Evolutionary conservation across 1,284 basidiomycete species (phyloP), one percentile per base, ranked within the genome.

Genomic region (Chiua sp.): DNA sequence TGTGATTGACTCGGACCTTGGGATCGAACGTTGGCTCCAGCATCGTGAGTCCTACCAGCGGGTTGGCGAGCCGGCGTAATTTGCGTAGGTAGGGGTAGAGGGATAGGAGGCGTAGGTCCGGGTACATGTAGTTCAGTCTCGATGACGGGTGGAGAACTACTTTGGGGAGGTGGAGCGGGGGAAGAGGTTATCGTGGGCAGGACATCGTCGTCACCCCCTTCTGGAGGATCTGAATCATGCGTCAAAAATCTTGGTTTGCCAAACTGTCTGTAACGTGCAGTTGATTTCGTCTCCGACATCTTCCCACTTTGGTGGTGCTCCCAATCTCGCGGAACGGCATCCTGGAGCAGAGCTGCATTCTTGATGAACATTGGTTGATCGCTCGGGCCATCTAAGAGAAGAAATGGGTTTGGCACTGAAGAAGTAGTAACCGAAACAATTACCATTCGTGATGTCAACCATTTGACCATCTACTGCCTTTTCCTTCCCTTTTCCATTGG

Each of bases 401-500:
- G 28, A 18, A 35, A 48, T 60, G 2, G 53, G 55, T 5, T 56
- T 4, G 48, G 39, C 26, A 10, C 11, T 44, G 32, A 28, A 22
- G 50, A 56, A 22, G 33, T 18, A 30, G 15, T 11, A 47, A 13
- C 20, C 44, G 23, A 8, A 18, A 8, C 7, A 13, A 4, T 63
- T 62, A 75, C 72, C 69, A 46, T 78, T 78, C 11, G 75, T 76
- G 54, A 77, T 76, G 56, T 78, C 77, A 48, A 66, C 59, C 73
- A 78, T 79, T 42, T 69, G 67, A 20, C 48, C 57, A 23, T 68
- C 66, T 3, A 57, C 33, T 15, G 59, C 70, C 52, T 65, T 73
- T 50, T 63, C 72, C 55, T 71, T 79, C 1, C 68, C 75, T 42
- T 77, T 79, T 11, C 62, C 64, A 47, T 64, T 65, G 48, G 57